Evolutionary conservation across 2,329 filamentous ascomycete species (phyloP).

Genomic region (Myotisia sp.): DNA sequence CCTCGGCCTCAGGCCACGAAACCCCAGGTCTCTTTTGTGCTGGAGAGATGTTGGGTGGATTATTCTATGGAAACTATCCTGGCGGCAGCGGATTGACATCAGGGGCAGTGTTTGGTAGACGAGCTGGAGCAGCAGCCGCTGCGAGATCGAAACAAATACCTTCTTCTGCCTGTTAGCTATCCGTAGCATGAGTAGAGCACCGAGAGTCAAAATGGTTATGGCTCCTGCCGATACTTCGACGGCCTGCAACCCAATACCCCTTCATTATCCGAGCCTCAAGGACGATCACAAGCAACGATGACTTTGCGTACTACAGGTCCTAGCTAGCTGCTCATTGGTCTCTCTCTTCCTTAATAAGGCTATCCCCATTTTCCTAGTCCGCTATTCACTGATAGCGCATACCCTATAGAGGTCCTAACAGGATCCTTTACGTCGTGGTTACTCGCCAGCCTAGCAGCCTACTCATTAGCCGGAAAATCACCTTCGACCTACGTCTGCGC

Average conservation of each 20-base stretch:
- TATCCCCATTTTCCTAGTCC: slow-evolving; percentile 4
- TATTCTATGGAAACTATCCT: slow-evolving; percentile 51
- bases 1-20: slow-evolving; percentile 28
- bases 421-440: slow-evolving; percentile 9
- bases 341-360: too few relatives aligned
- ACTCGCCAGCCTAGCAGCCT: slow-evolving; percentile 6
- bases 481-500: slow-evolving; percentile 23
- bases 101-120: slow-evolving; percentile 40
- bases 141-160: too few relatives aligned
- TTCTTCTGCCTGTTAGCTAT: too few relatives aligned
- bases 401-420: background rate
- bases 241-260: too few relatives aligned
- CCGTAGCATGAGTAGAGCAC: too few relatives aligned
- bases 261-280: too few relatives aligned
- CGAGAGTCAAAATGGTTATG: too few relatives aligned
- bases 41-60: slow-evolving; percentile 52
- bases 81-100: slow-evolving; percentile 49
- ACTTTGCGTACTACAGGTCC: too few relatives aligned
- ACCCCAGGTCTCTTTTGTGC: slow-evolving; percentile 45
- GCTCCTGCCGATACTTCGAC: too few relatives aligned
- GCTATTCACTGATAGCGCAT: slow-evolving; percentile 4
- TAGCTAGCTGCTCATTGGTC: too few relatives aligned
- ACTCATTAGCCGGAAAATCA: too few relatives aligned
- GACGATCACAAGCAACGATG: too few relatives aligned
- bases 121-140: slow-evolving; percentile 28